phyloP scores from a whole-genome alignment of 202 grass and related monocot genomes.

The Eragrostis tef region DNA sequence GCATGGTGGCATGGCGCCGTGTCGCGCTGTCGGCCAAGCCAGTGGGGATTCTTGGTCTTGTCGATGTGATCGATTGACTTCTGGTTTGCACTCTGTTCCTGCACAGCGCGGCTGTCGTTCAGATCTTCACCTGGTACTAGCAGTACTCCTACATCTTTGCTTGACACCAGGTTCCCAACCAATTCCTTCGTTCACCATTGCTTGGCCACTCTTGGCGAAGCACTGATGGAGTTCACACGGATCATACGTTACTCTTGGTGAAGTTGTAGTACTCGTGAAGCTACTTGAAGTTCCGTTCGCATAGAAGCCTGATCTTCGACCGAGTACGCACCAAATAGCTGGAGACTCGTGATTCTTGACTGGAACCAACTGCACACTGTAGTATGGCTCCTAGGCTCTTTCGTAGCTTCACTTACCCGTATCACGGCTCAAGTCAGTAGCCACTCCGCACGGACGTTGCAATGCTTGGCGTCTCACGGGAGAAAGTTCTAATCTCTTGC shows the following conservation, averaged over 20 bases:
- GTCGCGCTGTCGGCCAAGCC: conserved; percentile 31
- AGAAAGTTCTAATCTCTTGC: too few species aligned
- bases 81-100: not conserved
- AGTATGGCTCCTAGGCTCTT: not conserved
- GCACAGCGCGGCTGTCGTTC: not conserved
- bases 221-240: not conserved
- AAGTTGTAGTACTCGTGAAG: not conserved
- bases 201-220: not conserved
- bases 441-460: too few species aligned
- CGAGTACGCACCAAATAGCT: too few species aligned
- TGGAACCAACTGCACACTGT: not conserved
- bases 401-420: not conserved
- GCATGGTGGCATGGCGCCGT: conserved; percentile 22
- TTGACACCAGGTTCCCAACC: not conserved
- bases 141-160: conserved; percentile 7
- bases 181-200: not conserved
- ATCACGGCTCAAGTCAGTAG: too few species aligned
- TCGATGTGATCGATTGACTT: conserved; percentile 28
- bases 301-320: not conserved
- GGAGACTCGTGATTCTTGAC: not conserved
- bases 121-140: not conserved
- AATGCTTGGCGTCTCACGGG: too few species aligned
- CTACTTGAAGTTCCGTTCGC: not conserved
- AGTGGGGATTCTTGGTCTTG: not conserved
- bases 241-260: not conserved